Percentiles rank a stretch among this genome's conserved stretches.
These are phyloP conservation scores for Cryphonectria naterciae DNA, from an alignment of 2,329 filamentous ascomycete species.

Conservation along the genomic window DNA sequence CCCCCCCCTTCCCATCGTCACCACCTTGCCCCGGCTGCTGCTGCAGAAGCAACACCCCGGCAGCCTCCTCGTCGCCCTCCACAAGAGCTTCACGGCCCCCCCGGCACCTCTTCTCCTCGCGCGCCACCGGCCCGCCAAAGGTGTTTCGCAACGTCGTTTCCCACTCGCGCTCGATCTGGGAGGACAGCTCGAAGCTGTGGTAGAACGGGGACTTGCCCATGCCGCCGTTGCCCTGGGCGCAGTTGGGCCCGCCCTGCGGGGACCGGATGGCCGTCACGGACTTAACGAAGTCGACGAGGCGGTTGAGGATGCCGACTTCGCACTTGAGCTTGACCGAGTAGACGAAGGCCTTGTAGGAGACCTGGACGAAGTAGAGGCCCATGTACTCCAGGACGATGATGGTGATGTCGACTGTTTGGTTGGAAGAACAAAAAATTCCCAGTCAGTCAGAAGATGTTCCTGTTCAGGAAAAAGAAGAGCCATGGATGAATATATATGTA, in stretches of 20 bases:
- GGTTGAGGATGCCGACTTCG: constrained; percentile 42
- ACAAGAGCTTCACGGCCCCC: no score
- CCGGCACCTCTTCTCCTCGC: neutral
- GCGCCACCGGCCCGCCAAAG: constrained; percentile 15
- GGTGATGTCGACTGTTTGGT: constrained; percentile 36
- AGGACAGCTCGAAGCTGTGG: constrained; percentile 22
- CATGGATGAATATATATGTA: neutral
- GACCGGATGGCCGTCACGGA: constrained; percentile 1
- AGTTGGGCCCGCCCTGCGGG: constrained; percentile 1
- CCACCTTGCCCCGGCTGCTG: constrained; percentile 1
- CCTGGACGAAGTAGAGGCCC: constrained; percentile 40
- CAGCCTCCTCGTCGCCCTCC: neutral
- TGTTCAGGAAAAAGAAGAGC: neutral
- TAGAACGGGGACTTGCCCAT: neutral
- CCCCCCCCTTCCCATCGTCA: constrained; percentile 14
- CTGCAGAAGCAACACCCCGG: neutral
- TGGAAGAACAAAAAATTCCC: no score
- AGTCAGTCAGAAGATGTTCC: neutral
- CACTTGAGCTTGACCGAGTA: constrained; percentile 45
- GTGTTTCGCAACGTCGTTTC: constrained; percentile 23
- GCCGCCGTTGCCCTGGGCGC: neutral
- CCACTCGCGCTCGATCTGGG: constrained; percentile 28
- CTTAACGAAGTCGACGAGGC: constrained; percentile 38
- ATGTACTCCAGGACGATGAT: constrained; percentile 40
- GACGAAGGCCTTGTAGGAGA: constrained; percentile 40